phyloP scores from a whole-genome alignment of 257 asterid species.

The Penstemon barbatus region DNA sequence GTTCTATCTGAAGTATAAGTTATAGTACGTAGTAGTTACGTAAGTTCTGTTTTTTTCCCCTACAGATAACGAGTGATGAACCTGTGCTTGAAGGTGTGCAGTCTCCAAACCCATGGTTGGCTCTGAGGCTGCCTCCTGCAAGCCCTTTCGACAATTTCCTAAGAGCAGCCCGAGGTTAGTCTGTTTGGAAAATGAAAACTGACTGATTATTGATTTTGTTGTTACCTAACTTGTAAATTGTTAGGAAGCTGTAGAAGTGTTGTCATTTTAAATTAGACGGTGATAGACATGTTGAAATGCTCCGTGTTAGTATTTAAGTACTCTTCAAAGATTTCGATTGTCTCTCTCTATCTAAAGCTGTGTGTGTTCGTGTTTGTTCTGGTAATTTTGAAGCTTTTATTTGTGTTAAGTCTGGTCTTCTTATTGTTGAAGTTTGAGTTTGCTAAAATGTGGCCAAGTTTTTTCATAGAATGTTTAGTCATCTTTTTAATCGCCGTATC shows the following conservation, averaged over 20 bases:
- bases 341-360: not conserved
- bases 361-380: not conserved
- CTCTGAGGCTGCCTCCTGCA: constrained; percentile 91
- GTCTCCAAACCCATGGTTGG: constrained; percentile 60
- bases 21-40: not conserved
- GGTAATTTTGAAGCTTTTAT: too few species aligned
- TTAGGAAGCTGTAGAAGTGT: constrained; percentile 19
- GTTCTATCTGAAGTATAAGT: too few species aligned
- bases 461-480: too few species aligned
- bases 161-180: constrained; percentile 90
- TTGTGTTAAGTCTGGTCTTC: too few species aligned
- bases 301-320: not conserved
- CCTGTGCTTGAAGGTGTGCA: constrained; percentile 24
- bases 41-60: not conserved
- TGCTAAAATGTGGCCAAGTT: too few species aligned
- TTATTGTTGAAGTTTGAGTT: too few species aligned
- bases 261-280: not conserved
- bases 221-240: constrained; percentile 24
- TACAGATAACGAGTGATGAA: constrained; percentile 50
- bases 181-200: not conserved
- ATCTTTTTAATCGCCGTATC: too few species aligned
- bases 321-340: not conserved
- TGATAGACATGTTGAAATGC: not conserved
- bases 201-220: not conserved
- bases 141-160: constrained; percentile 99